Evolutionary conservation across 1,284 basidiomycete species (phyloP), one percentile per base, ranked within the genome.

Genomic region (Cryptococcus sp.): DNA sequence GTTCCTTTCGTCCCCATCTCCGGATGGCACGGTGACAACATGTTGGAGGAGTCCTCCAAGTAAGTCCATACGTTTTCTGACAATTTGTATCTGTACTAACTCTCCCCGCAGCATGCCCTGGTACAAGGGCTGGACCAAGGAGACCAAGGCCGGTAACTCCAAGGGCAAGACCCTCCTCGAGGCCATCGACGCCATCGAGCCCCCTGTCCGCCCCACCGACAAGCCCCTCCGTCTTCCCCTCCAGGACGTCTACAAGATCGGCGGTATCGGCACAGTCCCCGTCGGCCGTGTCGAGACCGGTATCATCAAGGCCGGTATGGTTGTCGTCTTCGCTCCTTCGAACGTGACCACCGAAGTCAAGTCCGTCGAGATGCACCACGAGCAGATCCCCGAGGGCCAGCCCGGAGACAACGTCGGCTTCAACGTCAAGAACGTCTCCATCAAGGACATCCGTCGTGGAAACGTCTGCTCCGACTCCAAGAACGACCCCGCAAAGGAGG

Each of bases 191-290:
- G 93, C 94, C 82, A 99, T 99, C 79, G 96, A 99, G 80, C 93
- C 96, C 79, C 95, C 95, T 64, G 82, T 84, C 69, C 92, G 95
- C 81, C 96, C 96, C 70, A 90, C 91, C 80, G 95, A 99, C 86
- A 97, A 96, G 87, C 94, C 95, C 75, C 95, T 99, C 84, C 94
- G 95, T 85, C 94, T 99, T 70, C 95, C 95, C 76, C 93, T 99
- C 82, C 95, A 99, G 87, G 95, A 99, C 87, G 95, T 99, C 76
- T 99, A 99, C 92, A 99, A 99, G 88, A 99, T 99, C 78, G 95
- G 95, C 84, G 95, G 95, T 94, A 99, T 99, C 78, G 95, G 95
- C 73, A 99, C 95, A 75, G 96, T 99, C 75, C 95, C 95, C 80
- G 95, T 99, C 84, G 95, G 95, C 82, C 95, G 96, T 92, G 95